Evolutionary conservation across 768 basidiomycete genomes (phyloP), one percentile per base, ranked within the genome.

Genomic region (Trametes gibbosa): DNA sequence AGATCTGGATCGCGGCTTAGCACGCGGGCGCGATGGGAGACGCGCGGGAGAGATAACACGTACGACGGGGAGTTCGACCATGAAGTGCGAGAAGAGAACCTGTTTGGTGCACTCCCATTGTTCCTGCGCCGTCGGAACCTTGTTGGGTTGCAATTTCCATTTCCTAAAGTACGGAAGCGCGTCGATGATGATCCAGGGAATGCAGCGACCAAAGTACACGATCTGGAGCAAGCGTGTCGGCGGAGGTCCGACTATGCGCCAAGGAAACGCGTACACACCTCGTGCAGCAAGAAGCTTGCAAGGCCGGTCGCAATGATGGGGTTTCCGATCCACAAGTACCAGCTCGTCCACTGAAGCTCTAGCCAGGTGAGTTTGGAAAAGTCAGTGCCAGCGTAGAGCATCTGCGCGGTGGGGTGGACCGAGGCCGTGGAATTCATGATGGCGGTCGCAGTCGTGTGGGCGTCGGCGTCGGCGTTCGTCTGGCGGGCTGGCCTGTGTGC

Each of bases 131-230:
- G 92, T 85, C 5, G 95, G 93, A 2, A 91, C 66, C 73, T 98
- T 98, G 64, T 70, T 81, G 4, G 92, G 86, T 71, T 98, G 96
- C 3, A 98, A 79, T 73, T 98, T 98, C 91, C 91, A 98, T 74
- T 84, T 80, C 47, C 84, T 82, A 77, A 98, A 99, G 77, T 93
- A 98, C 0, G 94, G 94, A 34, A 95, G 92, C 2, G 86, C 77
- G 74, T 99, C 97, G 71, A 98, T 87, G 74, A 97, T 90, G 66
- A 98, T 89, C 92, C 94, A 97, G 0, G 95, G 97, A 17, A 98
- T 73, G 63, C 88, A 87, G 23, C 97, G 90, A 39, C 96, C 97
- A 69, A 99, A 99, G 77, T 99, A 99, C 9, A 98, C 92, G 68
- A 94, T 74, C 95, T 97, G 61, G 35, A 1, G 19, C 2, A 25